Base-by-base conservation (phyloP, 2,329 filamentous ascomycete genomes). In the Cladosporium phlei region DNA sequence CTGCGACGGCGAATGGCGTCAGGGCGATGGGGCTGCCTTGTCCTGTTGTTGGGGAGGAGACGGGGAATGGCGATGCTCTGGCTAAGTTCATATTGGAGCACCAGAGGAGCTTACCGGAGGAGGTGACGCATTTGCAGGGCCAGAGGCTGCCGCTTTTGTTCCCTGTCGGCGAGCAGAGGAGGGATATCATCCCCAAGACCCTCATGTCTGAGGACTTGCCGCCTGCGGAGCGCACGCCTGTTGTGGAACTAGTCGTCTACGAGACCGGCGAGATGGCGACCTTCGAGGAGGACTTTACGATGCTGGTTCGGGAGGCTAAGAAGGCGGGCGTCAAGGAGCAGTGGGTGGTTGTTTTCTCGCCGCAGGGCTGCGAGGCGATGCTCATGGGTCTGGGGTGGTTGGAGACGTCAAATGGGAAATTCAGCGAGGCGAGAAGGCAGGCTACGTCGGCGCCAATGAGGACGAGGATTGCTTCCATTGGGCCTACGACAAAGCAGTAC, bases 401-500 rank as follows among this genome's bases (percentile, higher is more conserved):
- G 32, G 68, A 73, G 33, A 52, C 59, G 29, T 52, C 62, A 7
- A 65, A 65, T 16, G 69, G 68, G 5, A 68, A 60, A 35, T 62
- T 62, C 34, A 63, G 59, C 51, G 42, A 53, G 46, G 47, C 45
- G 9, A 83, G 80, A 1, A 81, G 79, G 54, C 74, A 96, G 51
- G 86, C 83, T 12, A 90, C 88, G 1, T 96, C 96, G 65, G 91
- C 93, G 1, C 88, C 90, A 12, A 95, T 91, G 19, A 96, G 90
- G 12, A 84, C 82, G 1, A 81, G 78, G 52, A 73, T 97, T 51
- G 88, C 85, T 11, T 94, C 90, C 0, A 98, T 98, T 66, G 93
- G 93, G 1, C 91, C 93, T 10, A 98, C 93, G 14, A 98, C 93
- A 9, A 77, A 83, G 52, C 82, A 89, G 55, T 82, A 88, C 67